Evolutionary conservation across 140 eudicot genomes (phyloP).

Genomic region (Oenanthe javanica): DNA sequence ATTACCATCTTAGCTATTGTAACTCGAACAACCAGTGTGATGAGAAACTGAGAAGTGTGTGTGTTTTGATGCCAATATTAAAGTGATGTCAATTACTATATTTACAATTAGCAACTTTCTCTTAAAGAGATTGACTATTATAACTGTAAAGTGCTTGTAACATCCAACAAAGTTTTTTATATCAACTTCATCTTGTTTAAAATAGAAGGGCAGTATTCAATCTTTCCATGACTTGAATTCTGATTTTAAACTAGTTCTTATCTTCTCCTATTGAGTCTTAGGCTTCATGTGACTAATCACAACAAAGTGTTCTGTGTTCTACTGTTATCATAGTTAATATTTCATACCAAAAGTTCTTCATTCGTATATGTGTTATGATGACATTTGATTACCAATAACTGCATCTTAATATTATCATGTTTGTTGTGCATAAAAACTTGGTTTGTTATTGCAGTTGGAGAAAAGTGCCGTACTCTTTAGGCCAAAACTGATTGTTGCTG

Average conservation of each 20-base stretch:
- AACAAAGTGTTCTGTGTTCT: background rate
- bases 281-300: background rate
- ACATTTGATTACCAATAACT: background rate
- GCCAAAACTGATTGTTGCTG: slow-evolving; percentile 93
- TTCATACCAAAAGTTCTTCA: background rate
- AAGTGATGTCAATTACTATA: background rate
- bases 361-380: background rate
- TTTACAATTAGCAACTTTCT: background rate
- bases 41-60: background rate
- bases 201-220: background rate
- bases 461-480: slow-evolving; percentile 93
- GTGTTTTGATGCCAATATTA: background rate
- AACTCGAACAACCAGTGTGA: background rate
- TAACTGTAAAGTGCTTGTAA: background rate
- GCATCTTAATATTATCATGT: background rate
- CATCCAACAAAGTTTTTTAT: background rate
- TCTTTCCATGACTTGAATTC: background rate
- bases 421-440: background rate
- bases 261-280: background rate
- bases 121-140: background rate
- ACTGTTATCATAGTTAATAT: background rate
- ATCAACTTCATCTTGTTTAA: background rate
- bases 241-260: background rate
- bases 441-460: slow-evolving; percentile 60
- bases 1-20: background rate